Evolutionary conservation across 495 filamentous ascomycete species (phyloP), one percentile per base, ranked within the genome.

Genomic region (Extremus antarcticus): DNA sequence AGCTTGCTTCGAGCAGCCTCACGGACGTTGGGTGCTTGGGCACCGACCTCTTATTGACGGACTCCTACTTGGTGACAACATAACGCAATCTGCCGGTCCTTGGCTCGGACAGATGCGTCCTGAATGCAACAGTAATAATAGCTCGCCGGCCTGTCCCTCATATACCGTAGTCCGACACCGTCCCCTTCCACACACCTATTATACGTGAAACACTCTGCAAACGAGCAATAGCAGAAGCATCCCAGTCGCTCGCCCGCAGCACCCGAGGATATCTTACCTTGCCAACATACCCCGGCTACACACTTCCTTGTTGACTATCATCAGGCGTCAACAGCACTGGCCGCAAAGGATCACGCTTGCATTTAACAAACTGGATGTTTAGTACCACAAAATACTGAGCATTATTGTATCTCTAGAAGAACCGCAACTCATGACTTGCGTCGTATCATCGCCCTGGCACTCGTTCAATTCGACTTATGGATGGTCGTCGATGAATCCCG

Each of bases 401-500:
- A 45, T n/a, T 45, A 7, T 45, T 45, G 4, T n/a, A 9, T n/a
- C 15, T 24, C 46, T n/a, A n/a, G n/a, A n/a, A 43, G 4, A 45
- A 45, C 41, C 19, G 41, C 32, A 35, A 2, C 25, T 50, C 43
- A 62, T 62, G 59, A 62, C 59, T 35, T 62, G 59, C 46, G 59
- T 62, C 1, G 25, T 58, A 17, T 41, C 50, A 25, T 55, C 54
- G 39, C 38, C 54, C n/a, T 61, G 54, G 53, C 46, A 50, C 9
- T 25, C 54, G 10, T 54, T 58, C 55, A 47, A 11, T 16, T 16
- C n/a, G 13, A 35, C 29, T 35, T 20, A 43, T 45, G 43, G 25
- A 57, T 62, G 59, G 55, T 54, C 54, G 7, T 22, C 55, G 22
- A 62, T 62, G 59, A 55, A 61, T 40, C 25, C 57, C 2, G 24